Conservation (phyloP, 2,329 filamentous ascomycete genomes). For the Moelleriella libera region DNA sequence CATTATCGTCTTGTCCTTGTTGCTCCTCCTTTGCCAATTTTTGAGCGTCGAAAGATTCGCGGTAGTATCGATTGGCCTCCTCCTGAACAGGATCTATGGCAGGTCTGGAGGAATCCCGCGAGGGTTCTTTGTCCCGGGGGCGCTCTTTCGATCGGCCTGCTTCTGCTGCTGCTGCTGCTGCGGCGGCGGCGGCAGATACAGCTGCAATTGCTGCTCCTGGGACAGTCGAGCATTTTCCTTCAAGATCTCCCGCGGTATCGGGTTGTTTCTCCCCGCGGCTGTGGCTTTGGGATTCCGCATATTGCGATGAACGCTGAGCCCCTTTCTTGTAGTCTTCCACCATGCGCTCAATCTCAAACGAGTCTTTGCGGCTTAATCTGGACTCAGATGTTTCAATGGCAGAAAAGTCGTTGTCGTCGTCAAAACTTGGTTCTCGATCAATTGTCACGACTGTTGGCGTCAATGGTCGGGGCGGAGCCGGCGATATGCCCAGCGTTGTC, state of each 20-base stretch:
- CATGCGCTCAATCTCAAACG: slow-evolving; percentile 28
- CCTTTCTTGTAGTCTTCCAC: slow-evolving; percentile 14
- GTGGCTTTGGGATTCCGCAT: no score
- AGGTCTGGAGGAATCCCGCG: slow-evolving; percentile 14
- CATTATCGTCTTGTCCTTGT: slow-evolving; percentile 33
- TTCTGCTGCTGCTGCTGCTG: slow-evolving; percentile 19
- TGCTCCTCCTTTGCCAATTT: slow-evolving; percentile 39
- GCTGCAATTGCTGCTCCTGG: slow-evolving; percentile 13
- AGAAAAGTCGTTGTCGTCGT: slow-evolving; percentile 21
- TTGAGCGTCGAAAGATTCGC: slow-evolving; percentile 33
- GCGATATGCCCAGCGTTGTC: not conserved
- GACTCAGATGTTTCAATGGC: slow-evolving; percentile 10
- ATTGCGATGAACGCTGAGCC: no score
- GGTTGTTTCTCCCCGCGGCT: no score
- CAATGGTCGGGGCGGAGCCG: slow-evolving; percentile 19
- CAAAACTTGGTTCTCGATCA: slow-evolving; percentile 37
- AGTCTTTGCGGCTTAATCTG: slow-evolving; percentile 34
- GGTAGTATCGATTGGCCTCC: slow-evolving; percentile 43
- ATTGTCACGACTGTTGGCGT: slow-evolving; percentile 39
- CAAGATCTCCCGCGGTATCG: no score
- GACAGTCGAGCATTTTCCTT: no score
- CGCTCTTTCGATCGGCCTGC: slow-evolving; percentile 21
- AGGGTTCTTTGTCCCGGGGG: slow-evolving; percentile 16
- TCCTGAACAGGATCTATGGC: slow-evolving; percentile 35
- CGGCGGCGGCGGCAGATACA: slow-evolving; percentile 29